phyloP scores from a whole-genome alignment of 306 rosid genomes.

The Lotus japonicus region DNA sequence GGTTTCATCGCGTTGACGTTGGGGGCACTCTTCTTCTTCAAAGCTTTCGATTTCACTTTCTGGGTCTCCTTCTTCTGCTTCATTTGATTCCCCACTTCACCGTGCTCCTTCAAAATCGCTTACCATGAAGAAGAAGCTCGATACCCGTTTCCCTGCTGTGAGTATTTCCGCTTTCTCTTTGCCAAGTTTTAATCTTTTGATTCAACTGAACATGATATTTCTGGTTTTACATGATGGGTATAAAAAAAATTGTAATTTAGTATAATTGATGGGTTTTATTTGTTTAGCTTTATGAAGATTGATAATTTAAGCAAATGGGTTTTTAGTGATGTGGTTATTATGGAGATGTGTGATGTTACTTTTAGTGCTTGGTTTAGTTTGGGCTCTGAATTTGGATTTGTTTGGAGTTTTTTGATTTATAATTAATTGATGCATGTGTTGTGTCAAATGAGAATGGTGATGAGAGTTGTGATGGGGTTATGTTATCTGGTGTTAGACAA shows the following conservation, averaged over 20 bases:
- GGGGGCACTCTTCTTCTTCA: conserved; percentile 19
- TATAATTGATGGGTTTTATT: not conserved
- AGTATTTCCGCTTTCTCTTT: conserved; percentile 24
- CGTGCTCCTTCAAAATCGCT: conserved; percentile 24
- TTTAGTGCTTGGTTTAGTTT: not conserved
- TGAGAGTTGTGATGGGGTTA: not conserved
- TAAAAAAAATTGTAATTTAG: too few species aligned
- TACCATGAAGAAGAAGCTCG: conserved; percentile 97
- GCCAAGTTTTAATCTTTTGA: conserved; percentile 1
- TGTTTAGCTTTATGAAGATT: not conserved
- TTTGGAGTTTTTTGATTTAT: not conserved
- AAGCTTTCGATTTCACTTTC: conserved; percentile 27
- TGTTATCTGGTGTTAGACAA: not conserved
- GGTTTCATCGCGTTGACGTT: conserved; percentile 32
- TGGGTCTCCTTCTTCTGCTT: conserved; percentile 10
- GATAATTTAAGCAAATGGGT: conserved; percentile 10
- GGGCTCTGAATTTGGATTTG: not conserved
- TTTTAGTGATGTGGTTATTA: not conserved
- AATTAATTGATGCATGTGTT: not conserved
- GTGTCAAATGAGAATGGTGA: not conserved
- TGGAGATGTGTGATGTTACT: conserved; percentile 8
- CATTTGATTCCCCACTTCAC: conserved; percentile 2
- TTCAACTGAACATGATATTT: not conserved
- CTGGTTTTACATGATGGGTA: not conserved
- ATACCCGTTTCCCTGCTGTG: conserved; percentile 97